Base-by-base conservation (phyloP, 176 grass and related monocot genomes). In the Tuctoria greenei region DNA sequence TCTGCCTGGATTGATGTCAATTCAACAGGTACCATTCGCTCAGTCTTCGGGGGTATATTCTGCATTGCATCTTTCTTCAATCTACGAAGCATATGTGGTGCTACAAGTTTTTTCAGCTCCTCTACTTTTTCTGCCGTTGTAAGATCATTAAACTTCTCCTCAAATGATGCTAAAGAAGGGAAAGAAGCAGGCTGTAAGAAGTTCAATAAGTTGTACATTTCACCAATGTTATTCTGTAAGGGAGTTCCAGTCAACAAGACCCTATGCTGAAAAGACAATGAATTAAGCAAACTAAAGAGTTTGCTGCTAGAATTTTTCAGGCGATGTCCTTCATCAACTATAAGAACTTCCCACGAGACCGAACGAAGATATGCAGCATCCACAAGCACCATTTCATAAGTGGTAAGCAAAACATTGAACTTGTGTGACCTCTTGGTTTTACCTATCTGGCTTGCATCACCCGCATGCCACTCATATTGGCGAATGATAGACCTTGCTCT, bases 21-120 rank as follows among this genome's bases (percentile, higher is more conserved):
- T 71, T 99, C 92, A 73, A 99, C 92, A 58, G 95, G 95, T 64
- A 99, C 91, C 82, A 95, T 92, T 73, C 85, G 84, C 66, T 99
- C 95, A 4, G 91, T 99, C 89, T 99, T 99, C 10, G 95, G 95
- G 13, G 95, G 95, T 10, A 99, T 99, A 68, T 99, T 99, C 82
- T 95, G 83, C 95, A 99, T 99, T 76, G 92, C 89, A 86, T 99
- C 92, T 54, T 92, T 99, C 74, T 99, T 99, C 37, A 99, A 81
- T 77, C 95, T 82, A 49, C 92, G 79, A 61, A 95, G 92, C 95
- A 99, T 99, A 82, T 99, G 95, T 81, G 95, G 95, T 56, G 95
- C 84, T 75, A 99, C 95, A 76, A 99, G 95, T 87, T 99, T 99
- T 71, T 99, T 99, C 80, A 99, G 79, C 70, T 99, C 95, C 17